Conservation (phyloP, 129 eudicot species). For the Centella asiatica region DNA sequence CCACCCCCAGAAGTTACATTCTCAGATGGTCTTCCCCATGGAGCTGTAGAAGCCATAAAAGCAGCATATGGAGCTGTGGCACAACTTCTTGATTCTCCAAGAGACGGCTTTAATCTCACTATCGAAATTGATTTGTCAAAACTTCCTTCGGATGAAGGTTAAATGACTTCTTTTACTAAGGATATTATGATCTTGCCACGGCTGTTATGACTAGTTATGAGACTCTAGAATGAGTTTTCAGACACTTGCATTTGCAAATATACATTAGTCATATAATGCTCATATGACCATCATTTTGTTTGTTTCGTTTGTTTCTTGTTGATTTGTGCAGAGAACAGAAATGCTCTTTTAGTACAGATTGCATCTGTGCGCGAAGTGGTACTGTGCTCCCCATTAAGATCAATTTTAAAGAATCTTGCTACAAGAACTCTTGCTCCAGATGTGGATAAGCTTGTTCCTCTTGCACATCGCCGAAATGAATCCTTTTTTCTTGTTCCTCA, state of each 20-base stretch:
- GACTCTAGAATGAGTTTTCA: background rate
- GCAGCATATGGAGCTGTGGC: slow-evolving; percentile 52
- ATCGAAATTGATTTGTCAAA: slow-evolving; percentile 68
- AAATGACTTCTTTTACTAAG: background rate
- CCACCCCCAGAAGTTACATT: slow-evolving; percentile 75
- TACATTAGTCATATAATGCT: no score
- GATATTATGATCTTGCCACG: background rate
- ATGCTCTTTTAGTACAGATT: slow-evolving; percentile 58
- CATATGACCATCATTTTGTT: no score
- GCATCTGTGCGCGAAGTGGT: slow-evolving; percentile 95
- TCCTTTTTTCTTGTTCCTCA: slow-evolving; percentile 81
- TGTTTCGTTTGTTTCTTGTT: no score
- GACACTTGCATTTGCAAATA: background rate
- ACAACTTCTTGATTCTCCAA: slow-evolving; percentile 86
- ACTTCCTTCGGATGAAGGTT: slow-evolving; percentile 85
- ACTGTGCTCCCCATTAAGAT: slow-evolving; percentile 82
- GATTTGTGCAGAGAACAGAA: slow-evolving; percentile 18
- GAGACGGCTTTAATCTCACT: slow-evolving; percentile 87
- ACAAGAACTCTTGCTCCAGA: slow-evolving; percentile 53
- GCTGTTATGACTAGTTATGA: slow-evolving; percentile 14
- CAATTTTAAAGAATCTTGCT: slow-evolving; percentile 58
- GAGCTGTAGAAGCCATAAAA: slow-evolving; percentile 86
- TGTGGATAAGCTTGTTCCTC: slow-evolving; percentile 50
- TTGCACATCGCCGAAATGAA: slow-evolving; percentile 89
- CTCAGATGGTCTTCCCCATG: slow-evolving; percentile 67